These are phyloP conservation scores for Gonium pectorale DNA, from an alignment of 139 green algal species.

Conservation along the genomic window DNA sequence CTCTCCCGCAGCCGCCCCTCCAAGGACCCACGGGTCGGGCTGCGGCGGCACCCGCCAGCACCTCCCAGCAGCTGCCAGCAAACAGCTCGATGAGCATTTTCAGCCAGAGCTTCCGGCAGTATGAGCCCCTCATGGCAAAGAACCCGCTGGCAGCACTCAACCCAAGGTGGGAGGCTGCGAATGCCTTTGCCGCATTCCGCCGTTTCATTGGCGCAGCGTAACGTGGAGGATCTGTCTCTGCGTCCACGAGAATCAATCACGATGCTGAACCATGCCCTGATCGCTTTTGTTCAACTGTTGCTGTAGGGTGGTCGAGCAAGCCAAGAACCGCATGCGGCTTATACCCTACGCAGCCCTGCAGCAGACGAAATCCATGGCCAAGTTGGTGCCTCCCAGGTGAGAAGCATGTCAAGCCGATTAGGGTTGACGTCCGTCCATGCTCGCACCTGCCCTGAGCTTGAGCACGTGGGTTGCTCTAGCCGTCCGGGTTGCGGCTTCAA, in stretches of 20 bases:
- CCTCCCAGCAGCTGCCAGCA: constrained; percentile 10
- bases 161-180: constrained; percentile 30
- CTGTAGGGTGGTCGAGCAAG: constrained; percentile 33
- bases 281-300: no score
- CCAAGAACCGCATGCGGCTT: constrained; percentile 18
- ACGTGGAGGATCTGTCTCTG: no score
- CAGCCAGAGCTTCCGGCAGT: not conserved
- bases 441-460: no score
- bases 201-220: no score
- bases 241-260: no score
- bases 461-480: no score
- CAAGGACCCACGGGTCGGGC: not conserved
- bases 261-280: no score
- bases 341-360: constrained; percentile 18
- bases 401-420: no score
- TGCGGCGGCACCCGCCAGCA: not conserved
- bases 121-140: not conserved
- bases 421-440: no score
- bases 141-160: constrained; percentile 31
- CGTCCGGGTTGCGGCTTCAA: no score
- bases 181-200: no score
- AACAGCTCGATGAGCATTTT: constrained; percentile 33
- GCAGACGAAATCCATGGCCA: not conserved
- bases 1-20: constrained; percentile 7
- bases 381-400: constrained; percentile 15